Evolutionary conservation across 495 filamentous ascomycete species (phyloP), one percentile per base, ranked within the genome.

Genomic region (Jackrogersella multiformis): DNA sequence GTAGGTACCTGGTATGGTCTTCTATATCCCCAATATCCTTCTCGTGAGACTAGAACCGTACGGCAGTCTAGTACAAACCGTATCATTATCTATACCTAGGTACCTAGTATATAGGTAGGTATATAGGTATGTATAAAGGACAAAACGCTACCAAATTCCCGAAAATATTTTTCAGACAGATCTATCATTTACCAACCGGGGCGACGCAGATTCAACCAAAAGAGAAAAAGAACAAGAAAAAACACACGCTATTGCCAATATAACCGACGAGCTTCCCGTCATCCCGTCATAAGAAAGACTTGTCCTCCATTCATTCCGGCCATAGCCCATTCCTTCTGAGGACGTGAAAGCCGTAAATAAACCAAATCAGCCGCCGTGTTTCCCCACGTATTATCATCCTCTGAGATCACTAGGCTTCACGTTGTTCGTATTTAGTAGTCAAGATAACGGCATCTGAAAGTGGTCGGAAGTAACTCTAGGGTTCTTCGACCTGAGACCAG

Each of bases 401-500:
- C 26, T 1, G 2, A 8, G 23, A n/a, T 7, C n/a, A n/a, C n/a
- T n/a, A n/a, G n/a, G n/a, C n/a, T n/a, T n/a, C n/a, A n/a, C n/a
- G n/a, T n/a, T n/a, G n/a, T n/a, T n/a, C n/a, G n/a, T n/a, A n/a
- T n/a, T n/a, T n/a, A n/a, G n/a, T n/a, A n/a, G n/a, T n/a, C n/a
- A n/a, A n/a, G n/a, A n/a, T n/a, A n/a, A n/a, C n/a, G n/a, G n/a
- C n/a, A n/a, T n/a, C n/a, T n/a, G n/a, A n/a, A n/a, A n/a, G n/a
- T n/a, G n/a, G 26, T 7, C 26, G 26, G 7, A 7, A 30, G 6
- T 30, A n/a, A 51, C 10, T 10, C 20, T 34, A 56, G 13, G 60
- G 60, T 24, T 60, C 60, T 44, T 60, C 60, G 8, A 64, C 60
- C 13, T 60, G 42, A 13, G 66, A 69, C 66, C 66, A 69, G 1